Conservation (phyloP, 352 stramenopile species). For the Phytophthora aleatoria region DNA sequence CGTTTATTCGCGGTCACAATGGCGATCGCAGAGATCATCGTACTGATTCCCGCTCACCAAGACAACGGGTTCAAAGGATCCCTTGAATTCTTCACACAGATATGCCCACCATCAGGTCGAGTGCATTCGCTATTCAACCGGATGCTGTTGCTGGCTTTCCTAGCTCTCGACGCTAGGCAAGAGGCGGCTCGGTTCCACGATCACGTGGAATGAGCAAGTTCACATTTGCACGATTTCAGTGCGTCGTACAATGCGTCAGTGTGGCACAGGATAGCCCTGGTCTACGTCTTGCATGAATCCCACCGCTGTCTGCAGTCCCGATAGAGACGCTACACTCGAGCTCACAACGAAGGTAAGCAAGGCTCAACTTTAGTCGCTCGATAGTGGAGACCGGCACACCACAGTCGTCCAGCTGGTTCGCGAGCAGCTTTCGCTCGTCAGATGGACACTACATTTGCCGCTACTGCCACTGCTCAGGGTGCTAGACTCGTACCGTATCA, state of each 20-base stretch:
- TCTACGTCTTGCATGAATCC: slow-evolving; percentile 12
- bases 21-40: neutral
- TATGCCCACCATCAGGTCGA: slow-evolving; percentile 2
- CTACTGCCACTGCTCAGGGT: neutral
- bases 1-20: slow-evolving; percentile 1
- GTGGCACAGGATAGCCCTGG: slow-evolving; percentile 14
- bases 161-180: neutral
- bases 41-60: slow-evolving; percentile 1
- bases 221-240: slow-evolving; percentile 10
- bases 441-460: slow-evolving; percentile 21
- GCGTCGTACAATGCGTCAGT: slow-evolving; percentile 12
- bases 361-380: slow-evolving; percentile 9
- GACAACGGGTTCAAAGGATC: neutral
- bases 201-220: slow-evolving; percentile 11
- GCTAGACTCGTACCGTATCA: slow-evolving; percentile 22
- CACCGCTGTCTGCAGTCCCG: slow-evolving; percentile 17
- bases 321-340: slow-evolving; percentile 9
- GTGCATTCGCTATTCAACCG: slow-evolving; percentile 3
- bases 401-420: slow-evolving; percentile 26
- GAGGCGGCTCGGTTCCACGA: neutral
- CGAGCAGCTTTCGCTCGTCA: slow-evolving; percentile 21
- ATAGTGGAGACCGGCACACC: neutral
- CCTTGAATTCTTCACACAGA: neutral
- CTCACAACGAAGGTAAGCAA: slow-evolving; percentile 18
- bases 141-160: neutral